Base-by-base conservation (phyloP, 2,329 filamentous ascomycete genomes). In the Verticillium dahliae region DNA sequence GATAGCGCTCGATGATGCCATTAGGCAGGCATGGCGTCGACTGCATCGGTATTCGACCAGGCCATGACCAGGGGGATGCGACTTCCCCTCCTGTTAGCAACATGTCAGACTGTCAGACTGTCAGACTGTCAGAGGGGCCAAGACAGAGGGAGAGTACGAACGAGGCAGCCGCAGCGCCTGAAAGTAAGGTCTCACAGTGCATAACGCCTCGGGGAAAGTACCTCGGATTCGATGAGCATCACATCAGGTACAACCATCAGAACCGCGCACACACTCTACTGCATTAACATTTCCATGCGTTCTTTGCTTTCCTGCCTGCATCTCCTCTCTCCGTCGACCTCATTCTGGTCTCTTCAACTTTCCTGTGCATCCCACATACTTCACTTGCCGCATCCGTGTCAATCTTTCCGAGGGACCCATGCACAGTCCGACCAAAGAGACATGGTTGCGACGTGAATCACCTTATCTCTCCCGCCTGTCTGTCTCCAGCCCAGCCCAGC, bases 161-260 rank as follows among this genome's bases (percentile, higher is more conserved):
- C 45, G 45, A n/a, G 18, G 45, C 45, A 50, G n/a, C 45, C 18
- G 45, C 45, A 50, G 18, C 45, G 9, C 22, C n/a, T n/a, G 4
- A 27, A 3, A 27, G 27, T 27, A 50, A 50, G 45, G 7, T 22
- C 45, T n/a, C 45, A 18, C 18, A 5, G 45, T 50, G 45, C 45
- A 50, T 50, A 18, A 27, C 45, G 6, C n/a, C 22, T 27, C 22
- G 45, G 33, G 35, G 18, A 41, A 45, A 37, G 22, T 58, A 31
- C 13, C 9, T 35, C 58, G 14, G 15, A 37, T 22, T 11, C 58
- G 13, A 55, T n/a, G 58, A 45, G 18, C 58, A 39, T 41, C 27
- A 37, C 37, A 27, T 57, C 61, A 54, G 35, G 52, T 57, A 60
- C 61, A 27, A 59, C 34, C 59, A 56, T 57, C 35, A 50, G 15